Conservation (phyloP, 768 basidiomycete species). For the Leccinum incarnatum region DNA sequence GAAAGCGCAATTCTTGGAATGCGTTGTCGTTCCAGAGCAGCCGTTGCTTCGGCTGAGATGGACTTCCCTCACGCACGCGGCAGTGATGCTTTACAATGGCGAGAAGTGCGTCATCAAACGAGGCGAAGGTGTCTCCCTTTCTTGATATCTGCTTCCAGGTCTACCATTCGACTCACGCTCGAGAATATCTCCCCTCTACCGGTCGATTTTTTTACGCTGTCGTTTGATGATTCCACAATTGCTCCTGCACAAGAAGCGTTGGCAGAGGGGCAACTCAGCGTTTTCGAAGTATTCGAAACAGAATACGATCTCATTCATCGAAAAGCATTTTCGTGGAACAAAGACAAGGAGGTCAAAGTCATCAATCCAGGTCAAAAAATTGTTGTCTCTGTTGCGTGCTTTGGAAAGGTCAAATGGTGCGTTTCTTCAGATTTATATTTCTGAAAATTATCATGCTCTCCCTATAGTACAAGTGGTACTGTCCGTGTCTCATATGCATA, state of each 20-base stretch:
- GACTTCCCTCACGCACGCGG: conserved; percentile 89
- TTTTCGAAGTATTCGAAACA: conserved; percentile 87
- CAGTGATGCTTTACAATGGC: conserved; percentile 93
- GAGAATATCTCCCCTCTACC: conserved; percentile 86
- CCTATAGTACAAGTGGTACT: conserved; percentile 65
- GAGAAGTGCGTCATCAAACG: conserved; percentile 61
- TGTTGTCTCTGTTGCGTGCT: conserved; percentile 67
- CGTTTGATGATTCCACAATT: conserved; percentile 90
- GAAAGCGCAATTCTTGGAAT: conserved; percentile 64
- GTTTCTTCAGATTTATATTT: conserved; percentile 28
- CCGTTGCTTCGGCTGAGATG: conserved; percentile 84
- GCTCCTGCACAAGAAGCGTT: conserved; percentile 71
- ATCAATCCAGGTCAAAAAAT: conserved; percentile 72
- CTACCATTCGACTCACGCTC: conserved; percentile 77
- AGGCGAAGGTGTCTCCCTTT: not conserved
- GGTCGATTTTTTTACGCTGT: conserved; percentile 81
- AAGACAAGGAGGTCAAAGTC: conserved; percentile 38
- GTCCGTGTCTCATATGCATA: conserved; percentile 84
- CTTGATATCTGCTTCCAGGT: conserved; percentile 44
- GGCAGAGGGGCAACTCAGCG: conserved; percentile 74
- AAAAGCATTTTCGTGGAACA: conserved; percentile 78
- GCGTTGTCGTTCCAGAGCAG: conserved; percentile 80
- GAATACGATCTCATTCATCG: conserved; percentile 75
- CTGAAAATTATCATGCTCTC: not conserved
- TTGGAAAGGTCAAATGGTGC: conserved; percentile 92